Evolutionary conservation across 176 grass and related monocot genomes (phyloP).

Genomic region (Musa acuminata): DNA sequence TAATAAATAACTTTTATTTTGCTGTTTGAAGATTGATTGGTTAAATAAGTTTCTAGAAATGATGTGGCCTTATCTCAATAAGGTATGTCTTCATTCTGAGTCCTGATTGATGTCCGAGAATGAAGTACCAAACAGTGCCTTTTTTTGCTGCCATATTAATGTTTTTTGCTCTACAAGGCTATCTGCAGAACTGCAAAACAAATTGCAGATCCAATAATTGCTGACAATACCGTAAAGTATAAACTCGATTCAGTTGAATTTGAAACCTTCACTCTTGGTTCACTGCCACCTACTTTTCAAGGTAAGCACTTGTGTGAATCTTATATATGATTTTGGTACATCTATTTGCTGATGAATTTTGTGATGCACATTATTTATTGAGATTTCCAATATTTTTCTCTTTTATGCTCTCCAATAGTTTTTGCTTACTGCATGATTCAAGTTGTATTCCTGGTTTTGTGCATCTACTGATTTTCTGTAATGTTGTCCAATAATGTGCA

Average conservation of each 20-base stretch:
- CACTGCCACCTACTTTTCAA: constrained; percentile 84
- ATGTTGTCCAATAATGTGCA: neutral
- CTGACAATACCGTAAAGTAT: constrained; percentile 67
- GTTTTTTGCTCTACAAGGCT: constrained; percentile 43
- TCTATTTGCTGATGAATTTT: neutral
- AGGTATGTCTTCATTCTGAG: constrained; percentile 32
- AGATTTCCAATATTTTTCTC: no score
- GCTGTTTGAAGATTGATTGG: constrained; percentile 81
- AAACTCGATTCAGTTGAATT: constrained; percentile 91
- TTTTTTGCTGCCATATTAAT: constrained; percentile 11
- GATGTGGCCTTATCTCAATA: constrained; percentile 92
- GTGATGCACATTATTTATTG: no score
- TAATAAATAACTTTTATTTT: constrained; percentile 8
- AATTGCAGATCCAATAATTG: constrained; percentile 82
- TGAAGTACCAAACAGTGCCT: neutral
- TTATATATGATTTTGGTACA: constrained; percentile 4
- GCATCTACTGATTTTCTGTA: constrained; percentile 4
- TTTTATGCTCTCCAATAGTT: no score
- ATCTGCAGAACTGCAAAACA: constrained; percentile 84
- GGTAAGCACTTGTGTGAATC: constrained; percentile 30
- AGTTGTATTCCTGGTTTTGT: neutral
- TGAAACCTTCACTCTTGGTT: constrained; percentile 83
- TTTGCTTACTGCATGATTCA: no score
- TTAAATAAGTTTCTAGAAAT: constrained; percentile 79
- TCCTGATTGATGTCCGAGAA: neutral